Base-by-base conservation (phyloP, 2,329 filamentous ascomycete species). In the Calonectria henricotiae region DNA sequence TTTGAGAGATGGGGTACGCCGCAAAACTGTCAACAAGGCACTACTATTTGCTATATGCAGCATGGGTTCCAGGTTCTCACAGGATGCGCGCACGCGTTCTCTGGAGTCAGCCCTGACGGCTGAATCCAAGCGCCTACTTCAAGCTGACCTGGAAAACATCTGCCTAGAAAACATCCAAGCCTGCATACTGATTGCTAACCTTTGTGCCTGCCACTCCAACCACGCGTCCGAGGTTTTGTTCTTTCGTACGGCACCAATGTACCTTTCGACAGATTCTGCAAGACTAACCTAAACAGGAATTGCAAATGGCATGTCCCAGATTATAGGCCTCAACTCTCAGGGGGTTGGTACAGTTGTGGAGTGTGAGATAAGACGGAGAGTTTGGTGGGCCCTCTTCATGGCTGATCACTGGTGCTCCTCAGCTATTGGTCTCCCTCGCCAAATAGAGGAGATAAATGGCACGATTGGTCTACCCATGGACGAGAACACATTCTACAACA, bases 351-450 rank as follows among this genome's bases (percentile, higher is more conserved):
- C 51, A 23, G 13, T 58, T 58, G 20, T 58, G 13, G 51, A 58
- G 20, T 58, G 51, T n/a, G 51, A 58, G n/a, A 39, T 41, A 9
- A 58, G 32, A 39, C 35, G 51, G 1, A 25, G 51, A 17, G 51
- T 58, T 4, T 58, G 51, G 51, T 58, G 51, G 51, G 51, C 51
- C 32, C 35, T 58, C 3, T 58, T 58, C 20, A 58, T 58, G 51
- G 51, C 51, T 35, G 51, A 58, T 25, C 51, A 58, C 23, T 58
- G 51, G 51, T 58, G 51, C 37, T 58, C 51, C 13, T 58, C 51
- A 9, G 51, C 51, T 6, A 39, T 58, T 58, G 51, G 51, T 6
- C 51, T 58, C 20, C 32, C 51, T 17, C 51, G 51, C 7, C 51
- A 58, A 25, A 58, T 58, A 20, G 35, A 20, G 5, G 20, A 27